Conservation (phyloP, 257 asterid genomes). For the Solanum commersonii region DNA sequence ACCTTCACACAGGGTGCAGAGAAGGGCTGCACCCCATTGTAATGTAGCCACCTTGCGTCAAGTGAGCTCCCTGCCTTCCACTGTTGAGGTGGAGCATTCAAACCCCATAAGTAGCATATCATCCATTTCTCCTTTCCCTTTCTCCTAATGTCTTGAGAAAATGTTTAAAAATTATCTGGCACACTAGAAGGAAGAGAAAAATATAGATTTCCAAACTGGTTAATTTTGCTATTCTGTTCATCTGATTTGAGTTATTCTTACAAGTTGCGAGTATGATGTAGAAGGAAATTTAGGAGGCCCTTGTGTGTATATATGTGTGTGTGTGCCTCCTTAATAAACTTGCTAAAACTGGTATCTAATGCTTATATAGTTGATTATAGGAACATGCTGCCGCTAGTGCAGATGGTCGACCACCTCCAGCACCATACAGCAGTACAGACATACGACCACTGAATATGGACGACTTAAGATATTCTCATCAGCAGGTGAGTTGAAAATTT, state of each 20-base stretch:
- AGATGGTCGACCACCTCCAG: slow-evolving; percentile 59
- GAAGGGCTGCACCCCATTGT: too few species aligned
- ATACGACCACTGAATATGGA: slow-evolving; percentile 60
- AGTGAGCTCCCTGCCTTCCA: background rate
- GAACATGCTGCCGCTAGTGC: slow-evolving; percentile 61
- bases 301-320: background rate
- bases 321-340: background rate
- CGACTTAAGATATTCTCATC: slow-evolving; percentile 78
- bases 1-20: background rate
- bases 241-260: background rate
- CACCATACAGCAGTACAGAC: slow-evolving; percentile 65
- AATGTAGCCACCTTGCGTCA: background rate
- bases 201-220: background rate
- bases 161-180: background rate
- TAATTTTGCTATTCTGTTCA: background rate
- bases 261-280: background rate
- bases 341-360: background rate
- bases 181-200: background rate
- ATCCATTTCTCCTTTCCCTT: background rate
- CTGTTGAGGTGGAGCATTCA: background rate
- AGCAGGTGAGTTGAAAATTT: slow-evolving; percentile 36
- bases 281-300: background rate
- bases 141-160: background rate
- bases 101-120: background rate
- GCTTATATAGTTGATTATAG: slow-evolving; percentile 25